phyloP scores from a whole-genome alignment of 345 rosid species.

The Rhizophora apiculata region DNA sequence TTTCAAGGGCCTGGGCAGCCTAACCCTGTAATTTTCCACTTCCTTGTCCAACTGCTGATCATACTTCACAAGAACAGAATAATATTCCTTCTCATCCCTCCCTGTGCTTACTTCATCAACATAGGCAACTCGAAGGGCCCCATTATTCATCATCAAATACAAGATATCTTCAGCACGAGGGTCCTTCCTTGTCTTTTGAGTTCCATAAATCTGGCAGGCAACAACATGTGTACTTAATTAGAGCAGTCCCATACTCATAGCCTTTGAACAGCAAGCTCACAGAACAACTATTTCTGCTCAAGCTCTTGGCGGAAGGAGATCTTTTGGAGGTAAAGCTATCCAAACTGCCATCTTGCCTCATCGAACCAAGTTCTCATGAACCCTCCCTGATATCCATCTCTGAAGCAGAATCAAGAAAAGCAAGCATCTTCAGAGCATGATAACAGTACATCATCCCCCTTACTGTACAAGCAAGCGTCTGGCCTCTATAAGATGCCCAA shows the following conservation, averaged over 20 bases:
- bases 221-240: slow-evolving; percentile 93
- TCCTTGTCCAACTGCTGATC: slow-evolving; percentile 75
- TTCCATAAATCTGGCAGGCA: slow-evolving; percentile 94
- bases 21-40: slow-evolving; percentile 90
- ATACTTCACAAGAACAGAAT: slow-evolving; percentile 88
- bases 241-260: slow-evolving; percentile 76
- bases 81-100: slow-evolving; percentile 67
- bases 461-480: slow-evolving; percentile 91
- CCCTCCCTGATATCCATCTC: slow-evolving; percentile 89
- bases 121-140: slow-evolving; percentile 92
- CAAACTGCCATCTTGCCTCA: slow-evolving; percentile 47
- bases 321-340: slow-evolving; percentile 38
- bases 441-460: slow-evolving; percentile 99
- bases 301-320: slow-evolving; percentile 46
- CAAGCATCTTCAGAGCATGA: slow-evolving; percentile 91
- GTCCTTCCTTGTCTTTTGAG: slow-evolving; percentile 87
- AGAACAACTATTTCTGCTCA: slow-evolving; percentile 64
- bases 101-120: slow-evolving; percentile 75
- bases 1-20: slow-evolving; percentile 90
- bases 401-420: slow-evolving; percentile 92
- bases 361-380: slow-evolving; percentile 71
- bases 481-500: slow-evolving; percentile 99
- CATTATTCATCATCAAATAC: slow-evolving; percentile 76
- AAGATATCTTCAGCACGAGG: slow-evolving; percentile 83
- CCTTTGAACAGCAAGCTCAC: slow-evolving; percentile 64